These are phyloP conservation scores for Mimosa bimucronata DNA, from an alignment of 306 rosid genomes.

Conservation along the genomic window DNA sequence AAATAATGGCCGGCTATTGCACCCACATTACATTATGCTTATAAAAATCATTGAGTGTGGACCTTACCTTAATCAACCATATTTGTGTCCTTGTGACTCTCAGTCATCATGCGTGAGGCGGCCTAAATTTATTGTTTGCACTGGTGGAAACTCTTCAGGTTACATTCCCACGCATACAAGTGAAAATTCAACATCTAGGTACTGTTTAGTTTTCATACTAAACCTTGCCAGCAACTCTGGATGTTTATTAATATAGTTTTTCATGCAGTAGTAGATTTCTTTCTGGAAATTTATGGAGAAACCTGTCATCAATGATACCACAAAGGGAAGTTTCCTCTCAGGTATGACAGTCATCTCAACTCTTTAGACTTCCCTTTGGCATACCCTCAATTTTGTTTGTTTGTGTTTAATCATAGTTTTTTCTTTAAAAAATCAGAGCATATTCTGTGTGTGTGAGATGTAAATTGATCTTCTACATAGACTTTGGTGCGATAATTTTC, in stretches of 20 bases:
- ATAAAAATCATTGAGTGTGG: slow-evolving; percentile 3
- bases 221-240: not conserved
- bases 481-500: not conserved
- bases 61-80: slow-evolving; percentile 17
- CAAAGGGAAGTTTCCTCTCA: slow-evolving; percentile 71
- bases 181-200: slow-evolving; percentile 72
- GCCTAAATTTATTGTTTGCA: slow-evolving; percentile 91
- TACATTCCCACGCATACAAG: slow-evolving; percentile 80
- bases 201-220: slow-evolving; percentile 32
- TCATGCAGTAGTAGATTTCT: slow-evolving; percentile 69
- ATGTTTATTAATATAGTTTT: slow-evolving; percentile 33
- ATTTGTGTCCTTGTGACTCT: slow-evolving; percentile 33
- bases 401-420: slow-evolving; percentile 14
- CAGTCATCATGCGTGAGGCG: slow-evolving; percentile 93
- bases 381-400: not conserved
- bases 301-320: slow-evolving; percentile 82
- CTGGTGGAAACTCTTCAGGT: slow-evolving; percentile 81
- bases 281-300: slow-evolving; percentile 83
- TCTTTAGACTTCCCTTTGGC: slow-evolving; percentile 17
- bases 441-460: slow-evolving; percentile 16
- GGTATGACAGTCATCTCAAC: slow-evolving; percentile 52
- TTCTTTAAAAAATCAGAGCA: not conserved
- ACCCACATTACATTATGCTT: slow-evolving; percentile 16
- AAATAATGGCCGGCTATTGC: slow-evolving; percentile 15
- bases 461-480: slow-evolving; percentile 5